A percentile compares a stretch with the other conserved stretches of the same genome.
Conservation (phyloP, 176 grass and related monocot species). For the Tillandsia fasciculata region DNA sequence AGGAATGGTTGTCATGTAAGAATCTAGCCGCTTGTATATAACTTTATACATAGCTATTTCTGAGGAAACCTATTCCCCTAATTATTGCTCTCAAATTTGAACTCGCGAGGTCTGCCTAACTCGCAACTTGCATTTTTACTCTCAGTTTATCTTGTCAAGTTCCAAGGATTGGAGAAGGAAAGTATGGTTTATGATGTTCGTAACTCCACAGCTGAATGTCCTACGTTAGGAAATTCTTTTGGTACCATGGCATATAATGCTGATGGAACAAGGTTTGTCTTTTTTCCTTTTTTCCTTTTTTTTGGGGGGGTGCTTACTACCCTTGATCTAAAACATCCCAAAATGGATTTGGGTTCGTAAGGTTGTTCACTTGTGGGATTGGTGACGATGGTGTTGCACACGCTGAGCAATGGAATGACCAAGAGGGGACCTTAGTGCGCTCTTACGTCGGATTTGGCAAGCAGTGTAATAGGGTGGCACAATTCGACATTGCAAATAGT, state of each 20-base stretch:
- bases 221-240: slow-evolving; percentile 10
- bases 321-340: too few relatives aligned
- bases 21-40: background rate
- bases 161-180: slow-evolving; percentile 18
- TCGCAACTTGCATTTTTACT: too few relatives aligned
- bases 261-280: too few relatives aligned
- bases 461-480: too few relatives aligned
- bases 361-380: too few relatives aligned
- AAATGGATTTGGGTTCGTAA: too few relatives aligned
- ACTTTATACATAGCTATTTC: background rate
- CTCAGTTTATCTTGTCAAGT: slow-evolving; percentile 21
- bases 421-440: background rate
- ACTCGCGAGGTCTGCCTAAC: background rate
- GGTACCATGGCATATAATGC: slow-evolving; percentile 3
- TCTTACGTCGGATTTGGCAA: slow-evolving; percentile 9
- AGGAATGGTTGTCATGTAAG: slow-evolving; percentile 14
- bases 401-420: too few relatives aligned
- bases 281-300: too few relatives aligned
- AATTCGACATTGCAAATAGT: too few relatives aligned
- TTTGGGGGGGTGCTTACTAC: too few relatives aligned
- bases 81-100: background rate
- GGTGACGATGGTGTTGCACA: too few relatives aligned
- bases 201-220: slow-evolving; percentile 10
- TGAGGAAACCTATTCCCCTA: background rate
- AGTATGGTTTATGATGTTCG: slow-evolving; percentile 17